Evolutionary conservation across 768 basidiomycete genomes (phyloP), one percentile per base, ranked within the genome.

Genomic region (Russula earlei): DNA sequence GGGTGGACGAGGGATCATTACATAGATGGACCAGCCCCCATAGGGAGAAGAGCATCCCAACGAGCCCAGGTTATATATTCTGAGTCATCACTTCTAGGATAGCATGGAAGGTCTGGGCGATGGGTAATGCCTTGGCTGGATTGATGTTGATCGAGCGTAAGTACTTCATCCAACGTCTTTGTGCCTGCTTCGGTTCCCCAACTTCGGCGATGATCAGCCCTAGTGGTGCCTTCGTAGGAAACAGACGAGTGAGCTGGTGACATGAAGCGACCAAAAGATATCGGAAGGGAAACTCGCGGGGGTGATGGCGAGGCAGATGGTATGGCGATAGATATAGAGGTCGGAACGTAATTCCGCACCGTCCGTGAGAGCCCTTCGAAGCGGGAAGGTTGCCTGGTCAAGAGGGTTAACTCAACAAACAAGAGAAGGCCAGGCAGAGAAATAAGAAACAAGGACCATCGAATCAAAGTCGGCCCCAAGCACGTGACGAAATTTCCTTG

Each of bases 261-360:
- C 59, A 75, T 69, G 61, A 76, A 76, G 40, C 64, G 73, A 15
- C 77, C 78, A 49, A 75, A 76, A 0, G 74, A 76, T 27, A 77
- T 64, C 0, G 77, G 79, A 12, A 72, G 69, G 5, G 79, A 79
- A 24, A 80, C 73, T 14, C 73, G 71, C 1, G 77, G 76, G 0
- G 77, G 75, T 17, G 78, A 73, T 15, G 79, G 76, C 0, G 71
- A 67, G 1, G 77, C 73, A 2, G 70, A 66, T 0, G 79, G 75
- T n/a, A 80, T 71, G 1, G 79, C 74, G 27, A 80, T 74, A 14
- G 76, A 70, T 49, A 80, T 77, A 8, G 76, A 75, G 17, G 75
- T 70, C 4, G 79, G 81, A 8, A 80, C 76, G 52, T 82, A 82
- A 58, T 70, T 74, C 44, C 79, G 76, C 25, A 82, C 69, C 10